Evolutionary conservation across 78 protist species (phyloP), one percentile per base, ranked within the genome.

Genomic region (Ministeria vibrans): DNA sequence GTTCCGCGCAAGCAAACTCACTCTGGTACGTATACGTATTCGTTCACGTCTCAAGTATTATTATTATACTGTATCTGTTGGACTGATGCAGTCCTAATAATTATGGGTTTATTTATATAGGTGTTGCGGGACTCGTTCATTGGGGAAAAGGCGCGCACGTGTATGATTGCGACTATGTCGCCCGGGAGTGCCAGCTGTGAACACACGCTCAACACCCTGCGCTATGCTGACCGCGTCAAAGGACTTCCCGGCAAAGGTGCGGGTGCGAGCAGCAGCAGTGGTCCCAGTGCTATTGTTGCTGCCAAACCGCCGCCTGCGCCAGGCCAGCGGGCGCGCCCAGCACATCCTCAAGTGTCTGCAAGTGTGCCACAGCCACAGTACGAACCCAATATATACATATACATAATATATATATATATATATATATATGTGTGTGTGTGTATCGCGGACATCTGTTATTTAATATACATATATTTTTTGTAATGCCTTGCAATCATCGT

Each of bases 181-280:
- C 98, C 98, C 5, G 79, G 84, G 64, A 43, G 79, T 15, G 0
- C 75, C n/a, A 63, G 89, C 2, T 85, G 90, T 49, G 96, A 91
- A 49, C 91, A 95, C 83, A 91, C 96, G 5, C 86, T 95, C 62
- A 95, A 95, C 91, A 95, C 98, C 0, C 87, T 95, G 38, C 86
- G 98, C 9, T 95, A 95, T 78, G 96, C 97, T 5, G 87, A 90
- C 77, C 89, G 95, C 36, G 95, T 90, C n/a, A 90, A 92, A 75
- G 94, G 84, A 72, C 45, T 91, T 75, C 86, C 55, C n/a, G 66
- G 66, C 13, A 59, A 59, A 23, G 36, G 28, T 23, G 28, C 20
- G 66, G 66, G 66, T 27, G n/a, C 66, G 36, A 30, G 28, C 13
- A 59, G 28, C 13, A 30, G 20, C 66, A 23, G 28, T 23, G 36